phyloP scores from a whole-genome alignment of 2,329 filamentous ascomycete genomes.

The Bertia moriformis region DNA sequence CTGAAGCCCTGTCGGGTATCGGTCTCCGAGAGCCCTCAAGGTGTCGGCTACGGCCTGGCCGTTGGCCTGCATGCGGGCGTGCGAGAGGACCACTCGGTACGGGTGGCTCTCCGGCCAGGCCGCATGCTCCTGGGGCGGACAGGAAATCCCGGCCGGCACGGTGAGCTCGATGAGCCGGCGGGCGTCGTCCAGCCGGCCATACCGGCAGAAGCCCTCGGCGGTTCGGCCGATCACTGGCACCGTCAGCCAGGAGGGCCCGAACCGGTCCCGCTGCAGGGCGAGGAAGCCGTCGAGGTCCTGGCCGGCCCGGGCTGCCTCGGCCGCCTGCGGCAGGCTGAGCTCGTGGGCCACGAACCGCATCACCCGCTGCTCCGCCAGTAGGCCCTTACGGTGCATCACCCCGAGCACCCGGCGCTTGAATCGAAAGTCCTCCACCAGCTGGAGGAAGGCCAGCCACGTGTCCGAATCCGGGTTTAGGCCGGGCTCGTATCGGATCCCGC shows the following conservation, averaged over 20 bases:
- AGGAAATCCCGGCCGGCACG: too few relatives aligned
- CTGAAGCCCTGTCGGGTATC: too few relatives aligned
- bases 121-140: too few relatives aligned
- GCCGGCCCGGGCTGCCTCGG: too few relatives aligned
- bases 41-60: too few relatives aligned
- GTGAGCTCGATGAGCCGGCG: slow-evolving; percentile 17
- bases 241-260: slow-evolving; percentile 29
- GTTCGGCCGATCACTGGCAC: slow-evolving; percentile 18
- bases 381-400: slow-evolving; percentile 27
- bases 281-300: slow-evolving; percentile 21
- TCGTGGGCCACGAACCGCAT: slow-evolving; percentile 25
- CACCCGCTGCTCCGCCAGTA: slow-evolving; percentile 28
- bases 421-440: not conserved
- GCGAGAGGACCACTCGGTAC: too few relatives aligned
- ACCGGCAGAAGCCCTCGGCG: slow-evolving; percentile 24
- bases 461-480: not conserved
- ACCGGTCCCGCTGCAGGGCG: slow-evolving; percentile 21
- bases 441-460: not conserved
- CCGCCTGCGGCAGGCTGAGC: too few relatives aligned
- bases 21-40: too few relatives aligned
- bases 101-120: too few relatives aligned
- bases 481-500: too few relatives aligned
- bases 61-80: too few relatives aligned
- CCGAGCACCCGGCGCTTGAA: slow-evolving; percentile 27
- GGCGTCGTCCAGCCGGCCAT: slow-evolving; percentile 16